These are phyloP conservation scores for Begonia loranthoides DNA, from an alignment of 306 rosid species.

Conservation along the genomic window DNA sequence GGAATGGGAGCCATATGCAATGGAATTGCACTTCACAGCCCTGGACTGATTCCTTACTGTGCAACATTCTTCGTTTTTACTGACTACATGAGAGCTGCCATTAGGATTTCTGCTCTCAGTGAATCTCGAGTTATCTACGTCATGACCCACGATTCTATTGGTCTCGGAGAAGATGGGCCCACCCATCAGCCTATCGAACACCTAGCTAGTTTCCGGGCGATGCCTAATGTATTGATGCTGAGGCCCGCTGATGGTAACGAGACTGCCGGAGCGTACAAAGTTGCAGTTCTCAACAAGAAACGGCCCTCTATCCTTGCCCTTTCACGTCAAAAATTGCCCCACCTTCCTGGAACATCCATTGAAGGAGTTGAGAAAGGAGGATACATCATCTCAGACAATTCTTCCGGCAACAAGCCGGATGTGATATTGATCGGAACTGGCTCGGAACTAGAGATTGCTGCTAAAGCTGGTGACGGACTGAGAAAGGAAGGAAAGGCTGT, in stretches of 20 bases:
- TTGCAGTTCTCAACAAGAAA: slow-evolving; percentile 65
- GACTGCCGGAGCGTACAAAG: slow-evolving; percentile 94
- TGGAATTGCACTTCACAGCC: slow-evolving; percentile 92
- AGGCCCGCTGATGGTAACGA: slow-evolving; percentile 97
- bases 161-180: slow-evolving; percentile 98
- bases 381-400: slow-evolving; percentile 67
- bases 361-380: slow-evolving; percentile 94
- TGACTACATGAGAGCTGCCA: slow-evolving; percentile 97
- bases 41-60: slow-evolving; percentile 79
- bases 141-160: slow-evolving; percentile 97
- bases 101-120: slow-evolving; percentile 74
- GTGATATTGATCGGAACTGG: slow-evolving; percentile 91
- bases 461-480: slow-evolving; percentile 76
- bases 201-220: slow-evolving; percentile 95
- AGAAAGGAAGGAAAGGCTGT: slow-evolving; percentile 91
- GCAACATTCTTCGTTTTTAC: slow-evolving; percentile 99
- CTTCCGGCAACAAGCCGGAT: slow-evolving; percentile 85
- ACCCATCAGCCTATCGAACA: slow-evolving; percentile 98
- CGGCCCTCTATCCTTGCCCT: slow-evolving; percentile 98
- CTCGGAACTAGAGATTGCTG: slow-evolving; percentile 84
- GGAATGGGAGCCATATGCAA: slow-evolving; percentile 98
- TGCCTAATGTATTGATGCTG: slow-evolving; percentile 94
- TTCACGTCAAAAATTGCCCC: slow-evolving; percentile 76
- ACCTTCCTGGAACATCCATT: slow-evolving; percentile 72
- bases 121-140: slow-evolving; percentile 71